Evolutionary conservation across 371 early-diverging fungal species (phyloP).

Genomic region (Zychaea mexicana): DNA sequence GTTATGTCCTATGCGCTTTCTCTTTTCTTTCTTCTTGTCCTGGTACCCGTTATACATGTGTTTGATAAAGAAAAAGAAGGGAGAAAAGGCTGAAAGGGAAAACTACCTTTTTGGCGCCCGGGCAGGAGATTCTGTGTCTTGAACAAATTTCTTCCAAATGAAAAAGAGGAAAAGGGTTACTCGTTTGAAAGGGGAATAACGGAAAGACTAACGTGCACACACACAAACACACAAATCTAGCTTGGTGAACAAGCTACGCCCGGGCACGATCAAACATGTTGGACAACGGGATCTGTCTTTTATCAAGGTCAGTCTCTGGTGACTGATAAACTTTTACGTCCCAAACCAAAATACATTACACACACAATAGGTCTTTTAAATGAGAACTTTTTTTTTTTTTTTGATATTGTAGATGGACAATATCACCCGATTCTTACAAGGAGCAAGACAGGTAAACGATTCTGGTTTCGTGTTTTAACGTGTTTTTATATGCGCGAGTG

Average conservation of each 20-base stretch:
- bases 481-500: not conserved
- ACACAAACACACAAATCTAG: too few relatives aligned
- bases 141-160: too few relatives aligned
- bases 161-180: not conserved
- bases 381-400: not conserved
- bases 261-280: slow-evolving; percentile 51
- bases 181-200: too few relatives aligned
- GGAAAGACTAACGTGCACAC: not conserved
- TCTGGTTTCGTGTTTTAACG: too few relatives aligned
- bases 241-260: slow-evolving; percentile 45
- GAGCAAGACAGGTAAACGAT: slow-evolving; percentile 57
- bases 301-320: slow-evolving; percentile 30
- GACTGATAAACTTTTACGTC: not conserved
- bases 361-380: too few relatives aligned
- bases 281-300: slow-evolving; percentile 46
- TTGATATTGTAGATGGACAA: slow-evolving; percentile 76
- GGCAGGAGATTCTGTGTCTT: too few relatives aligned
- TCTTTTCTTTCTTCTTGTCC: too few relatives aligned
- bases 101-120: not conserved
- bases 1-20: not conserved
- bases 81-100: too few relatives aligned
- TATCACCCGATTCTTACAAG: slow-evolving; percentile 66
- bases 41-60: not conserved
- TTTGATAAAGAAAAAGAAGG: not conserved
- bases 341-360: not conserved